Percentiles rank a stretch among this genome's conserved stretches.
These are phyloP conservation scores for Ehretia macrophylla DNA, from an alignment of 257 asterid genomes.

Conservation along the genomic window DNA sequence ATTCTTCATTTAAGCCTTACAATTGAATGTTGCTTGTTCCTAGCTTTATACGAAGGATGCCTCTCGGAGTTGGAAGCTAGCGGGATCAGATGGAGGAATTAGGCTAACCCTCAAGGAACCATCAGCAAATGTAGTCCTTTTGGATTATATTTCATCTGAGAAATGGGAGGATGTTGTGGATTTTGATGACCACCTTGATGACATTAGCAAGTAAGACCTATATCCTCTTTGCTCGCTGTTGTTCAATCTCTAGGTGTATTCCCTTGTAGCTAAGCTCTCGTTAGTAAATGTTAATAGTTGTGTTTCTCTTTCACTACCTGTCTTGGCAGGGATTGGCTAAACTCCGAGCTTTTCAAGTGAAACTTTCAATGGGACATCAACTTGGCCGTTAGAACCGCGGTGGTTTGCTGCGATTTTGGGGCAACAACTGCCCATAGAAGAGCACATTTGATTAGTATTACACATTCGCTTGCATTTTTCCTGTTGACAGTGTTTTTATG, in stretches of 20 bases:
- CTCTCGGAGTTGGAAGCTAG: conserved; percentile 80
- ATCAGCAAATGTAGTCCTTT: conserved; percentile 70
- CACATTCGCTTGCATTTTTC: not conserved
- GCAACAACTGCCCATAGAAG: not conserved
- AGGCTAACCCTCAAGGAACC: conserved; percentile 70
- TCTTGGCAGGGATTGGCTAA: conserved; percentile 74
- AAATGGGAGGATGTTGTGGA: conserved; percentile 76
- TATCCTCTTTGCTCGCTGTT: conserved; percentile 1
- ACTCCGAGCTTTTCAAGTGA: conserved; percentile 61
- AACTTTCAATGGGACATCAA: not conserved
- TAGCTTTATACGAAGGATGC: conserved; percentile 83
- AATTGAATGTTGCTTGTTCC: too few relatives aligned
- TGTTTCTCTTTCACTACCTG: conserved; percentile 8
- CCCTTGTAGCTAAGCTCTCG: not conserved
- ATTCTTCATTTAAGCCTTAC: too few relatives aligned
- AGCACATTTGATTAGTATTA: not conserved
- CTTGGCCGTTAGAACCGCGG: not conserved
- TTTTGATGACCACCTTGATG: conserved; percentile 94
- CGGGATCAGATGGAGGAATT: conserved; percentile 55
- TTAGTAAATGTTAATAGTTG: not conserved
- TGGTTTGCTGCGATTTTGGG: not conserved
- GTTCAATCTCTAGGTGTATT: not conserved
- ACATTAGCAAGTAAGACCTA: conserved; percentile 74
- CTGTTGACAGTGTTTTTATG: not conserved
- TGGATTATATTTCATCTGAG: conserved; percentile 75